phyloP scores from a whole-genome alignment of 1,139 yeast species.

The Blastobotrys arbuscula region DNA sequence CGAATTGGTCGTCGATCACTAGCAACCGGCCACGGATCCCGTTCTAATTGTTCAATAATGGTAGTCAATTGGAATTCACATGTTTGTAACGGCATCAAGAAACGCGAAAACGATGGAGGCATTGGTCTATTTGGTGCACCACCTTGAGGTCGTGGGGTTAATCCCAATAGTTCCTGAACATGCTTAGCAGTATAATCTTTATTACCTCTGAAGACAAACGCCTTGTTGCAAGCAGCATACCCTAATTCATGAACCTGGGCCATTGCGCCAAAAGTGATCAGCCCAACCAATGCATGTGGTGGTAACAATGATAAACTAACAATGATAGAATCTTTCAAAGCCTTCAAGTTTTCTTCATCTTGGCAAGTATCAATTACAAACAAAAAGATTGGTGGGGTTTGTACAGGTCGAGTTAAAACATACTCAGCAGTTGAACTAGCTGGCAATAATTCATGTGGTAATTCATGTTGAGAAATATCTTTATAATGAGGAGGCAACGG shows the following conservation, averaged over 20 bases:
- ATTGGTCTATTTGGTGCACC: slow-evolving; percentile 22
- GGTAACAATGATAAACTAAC: slow-evolving; percentile 81
- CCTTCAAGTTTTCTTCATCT: slow-evolving; percentile 85
- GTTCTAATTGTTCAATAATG: slow-evolving; percentile 69
- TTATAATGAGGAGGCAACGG: slow-evolving; percentile 88
- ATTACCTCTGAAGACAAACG: slow-evolving; percentile 89
- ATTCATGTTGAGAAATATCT: slow-evolving; percentile 72
- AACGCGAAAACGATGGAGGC: slow-evolving; percentile 53
- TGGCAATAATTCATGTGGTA: slow-evolving; percentile 82
- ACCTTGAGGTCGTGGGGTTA: slow-evolving; percentile 37
- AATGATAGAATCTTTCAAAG: slow-evolving; percentile 80
- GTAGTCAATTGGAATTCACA: slow-evolving; percentile 84
- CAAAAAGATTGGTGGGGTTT: slow-evolving; percentile 86
- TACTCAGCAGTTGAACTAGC: slow-evolving; percentile 86
- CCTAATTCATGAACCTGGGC: slow-evolving; percentile 92
- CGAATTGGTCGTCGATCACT: slow-evolving; percentile 85
- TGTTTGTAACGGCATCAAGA: slow-evolving; percentile 78
- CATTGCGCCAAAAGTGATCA: slow-evolving; percentile 91
- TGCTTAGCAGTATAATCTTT: slow-evolving; percentile 78
- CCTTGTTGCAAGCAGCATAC: slow-evolving; percentile 67
- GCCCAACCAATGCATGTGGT: slow-evolving; percentile 86
- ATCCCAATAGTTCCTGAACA: slow-evolving; percentile 67
- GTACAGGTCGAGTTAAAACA: slow-evolving; percentile 80
- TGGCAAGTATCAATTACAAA: slow-evolving; percentile 93
- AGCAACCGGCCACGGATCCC: slow-evolving; percentile 91